phyloP scores from a whole-genome alignment of 2,329 filamentous ascomycete species.

The Diplocarpon rosae region DNA sequence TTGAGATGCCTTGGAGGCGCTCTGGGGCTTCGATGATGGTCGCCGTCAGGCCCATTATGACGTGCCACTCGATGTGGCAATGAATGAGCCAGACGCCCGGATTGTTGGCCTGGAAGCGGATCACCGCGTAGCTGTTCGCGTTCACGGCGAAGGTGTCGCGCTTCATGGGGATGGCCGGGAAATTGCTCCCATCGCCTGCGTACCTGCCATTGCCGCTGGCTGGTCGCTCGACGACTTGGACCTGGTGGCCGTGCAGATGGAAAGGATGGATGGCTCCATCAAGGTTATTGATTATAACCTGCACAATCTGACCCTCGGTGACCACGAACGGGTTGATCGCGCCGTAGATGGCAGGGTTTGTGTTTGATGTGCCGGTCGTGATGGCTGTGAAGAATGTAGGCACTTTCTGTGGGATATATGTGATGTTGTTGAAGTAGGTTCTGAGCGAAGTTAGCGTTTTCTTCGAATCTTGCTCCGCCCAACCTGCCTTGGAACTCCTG shows the following conservation, averaged over 20 bases:
- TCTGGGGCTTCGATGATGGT: conserved; percentile 14
- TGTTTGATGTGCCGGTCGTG: conserved; percentile 35
- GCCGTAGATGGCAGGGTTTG: conserved; percentile 50
- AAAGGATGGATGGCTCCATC: conserved; percentile 37
- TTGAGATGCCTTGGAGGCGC: conserved; percentile 13
- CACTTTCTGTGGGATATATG: conserved; percentile 64
- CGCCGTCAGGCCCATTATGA: conserved; percentile 8
- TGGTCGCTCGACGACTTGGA: conserved; percentile 28
- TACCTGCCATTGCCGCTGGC: conserved; percentile 1
- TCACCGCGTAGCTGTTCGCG: conserved; percentile 30
- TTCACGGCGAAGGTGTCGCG: conserved; percentile 34
- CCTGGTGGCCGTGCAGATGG: conserved; percentile 45
- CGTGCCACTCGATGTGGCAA: conserved; percentile 38
- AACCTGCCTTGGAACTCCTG: conserved; percentile 12
- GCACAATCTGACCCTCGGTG: conserved; percentile 49
- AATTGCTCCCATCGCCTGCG: conserved; percentile 2
- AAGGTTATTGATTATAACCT: conserved; percentile 40
- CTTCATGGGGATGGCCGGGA: conserved; percentile 35
- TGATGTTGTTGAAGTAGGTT: conserved; percentile 62
- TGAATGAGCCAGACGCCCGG: conserved; percentile 41
- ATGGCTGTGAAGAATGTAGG: conserved; percentile 71
- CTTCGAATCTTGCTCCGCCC: neutral
- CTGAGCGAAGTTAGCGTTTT: conserved; percentile 1
- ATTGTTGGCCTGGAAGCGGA: conserved; percentile 39
- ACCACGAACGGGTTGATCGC: conserved; percentile 55